These are phyloP conservation scores for Aureobasidium mangrovei DNA, from an alignment of 2,329 filamentous ascomycete genomes.

Conservation along the genomic window DNA sequence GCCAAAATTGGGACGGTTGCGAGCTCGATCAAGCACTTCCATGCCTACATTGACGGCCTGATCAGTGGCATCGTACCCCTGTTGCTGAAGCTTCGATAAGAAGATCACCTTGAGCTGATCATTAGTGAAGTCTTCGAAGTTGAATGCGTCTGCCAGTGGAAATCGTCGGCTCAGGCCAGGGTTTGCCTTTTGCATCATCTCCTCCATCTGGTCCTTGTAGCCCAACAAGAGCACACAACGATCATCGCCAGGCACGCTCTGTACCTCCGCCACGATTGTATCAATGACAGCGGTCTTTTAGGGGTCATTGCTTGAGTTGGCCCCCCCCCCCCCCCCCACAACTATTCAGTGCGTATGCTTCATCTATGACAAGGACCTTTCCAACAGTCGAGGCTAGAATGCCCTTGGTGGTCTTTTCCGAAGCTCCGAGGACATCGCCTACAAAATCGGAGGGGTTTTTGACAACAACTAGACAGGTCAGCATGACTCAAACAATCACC, in stretches of 20 bases:
- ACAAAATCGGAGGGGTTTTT: neutral
- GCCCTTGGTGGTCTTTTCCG: neutral
- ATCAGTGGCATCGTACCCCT: neutral
- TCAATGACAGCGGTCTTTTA: neutral
- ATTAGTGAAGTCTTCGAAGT: neutral
- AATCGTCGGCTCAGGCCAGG: neutral
- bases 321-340: no score
- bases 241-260: neutral
- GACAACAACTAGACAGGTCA: neutral
- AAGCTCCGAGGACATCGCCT: neutral
- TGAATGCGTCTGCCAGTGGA: neutral
- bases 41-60: neutral
- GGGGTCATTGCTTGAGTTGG: neutral
- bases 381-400: neutral
- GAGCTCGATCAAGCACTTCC: neutral
- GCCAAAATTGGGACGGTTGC: neutral
- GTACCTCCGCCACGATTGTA: neutral
- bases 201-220: neutral
- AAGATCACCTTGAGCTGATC: neutral
- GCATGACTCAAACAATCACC: neutral
- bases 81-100: neutral
- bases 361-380: neutral
- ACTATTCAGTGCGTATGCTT: neutral
- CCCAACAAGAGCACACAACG: neutral
- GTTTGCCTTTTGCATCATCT: neutral